Conservation (phyloP, 257 asterid genomes). For the Sherardia arvensis region DNA sequence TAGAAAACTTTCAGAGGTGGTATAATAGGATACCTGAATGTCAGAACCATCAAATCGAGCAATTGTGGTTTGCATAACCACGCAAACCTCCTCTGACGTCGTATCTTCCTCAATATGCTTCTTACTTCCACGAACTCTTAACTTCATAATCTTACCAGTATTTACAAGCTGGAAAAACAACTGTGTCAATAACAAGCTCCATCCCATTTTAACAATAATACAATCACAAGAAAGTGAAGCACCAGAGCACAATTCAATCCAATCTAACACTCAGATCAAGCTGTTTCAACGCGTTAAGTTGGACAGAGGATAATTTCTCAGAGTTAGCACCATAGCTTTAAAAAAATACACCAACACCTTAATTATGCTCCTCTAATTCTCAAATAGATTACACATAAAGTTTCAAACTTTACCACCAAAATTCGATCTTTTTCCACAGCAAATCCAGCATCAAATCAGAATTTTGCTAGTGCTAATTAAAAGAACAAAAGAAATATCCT, state of each 20-base stretch:
- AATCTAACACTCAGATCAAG: neutral
- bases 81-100: constrained; percentile 74
- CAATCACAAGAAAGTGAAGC: neutral
- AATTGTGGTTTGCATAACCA: constrained; percentile 71
- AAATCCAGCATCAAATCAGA: neutral
- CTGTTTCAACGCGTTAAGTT: too few relatives aligned
- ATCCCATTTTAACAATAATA: neutral
- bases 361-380: neutral
- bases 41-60: constrained; percentile 92
- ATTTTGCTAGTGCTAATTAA: neutral
- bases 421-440: neutral
- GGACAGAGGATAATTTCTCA: too few relatives aligned
- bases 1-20: neutral
- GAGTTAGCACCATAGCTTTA: too few relatives aligned
- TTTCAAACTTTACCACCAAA: neutral
- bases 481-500: neutral
- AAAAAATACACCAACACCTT: neutral
- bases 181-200: neutral
- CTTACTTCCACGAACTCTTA: constrained; percentile 74
- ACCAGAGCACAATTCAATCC: neutral
- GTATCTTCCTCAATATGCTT: constrained; percentile 48
- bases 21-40: constrained; percentile 72
- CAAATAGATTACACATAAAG: neutral
- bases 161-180: constrained; percentile 53
- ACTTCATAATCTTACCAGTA: constrained; percentile 59